Evolutionary conservation across 2,329 filamentous ascomycete genomes (phyloP).

Genomic region (Parastagonospora nodorum): DNA sequence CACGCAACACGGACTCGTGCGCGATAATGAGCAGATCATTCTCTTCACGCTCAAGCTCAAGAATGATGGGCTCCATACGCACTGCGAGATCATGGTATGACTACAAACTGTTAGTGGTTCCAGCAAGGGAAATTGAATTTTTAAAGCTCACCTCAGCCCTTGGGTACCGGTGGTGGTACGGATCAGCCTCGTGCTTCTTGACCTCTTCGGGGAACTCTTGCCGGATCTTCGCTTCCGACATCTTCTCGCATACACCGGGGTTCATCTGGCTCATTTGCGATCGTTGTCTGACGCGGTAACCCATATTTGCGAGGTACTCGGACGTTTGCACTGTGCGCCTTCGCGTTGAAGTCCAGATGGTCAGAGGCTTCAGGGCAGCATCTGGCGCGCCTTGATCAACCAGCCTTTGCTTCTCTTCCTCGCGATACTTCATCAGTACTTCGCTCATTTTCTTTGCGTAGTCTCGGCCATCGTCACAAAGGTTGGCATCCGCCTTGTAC

Average conservation of each 20-base stretch:
- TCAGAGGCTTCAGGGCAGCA: constrained; percentile 75
- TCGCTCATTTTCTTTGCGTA: constrained; percentile 76
- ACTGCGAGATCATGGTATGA: constrained; percentile 99
- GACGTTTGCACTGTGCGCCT: constrained; percentile 90
- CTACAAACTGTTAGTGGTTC: constrained; percentile 52
- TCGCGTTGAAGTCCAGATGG: constrained; percentile 93
- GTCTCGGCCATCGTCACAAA: constrained; percentile 77
- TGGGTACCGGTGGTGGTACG: constrained; percentile 96
- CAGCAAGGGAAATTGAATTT: background rate
- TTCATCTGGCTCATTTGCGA: constrained; percentile 98
- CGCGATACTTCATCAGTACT: constrained; percentile 78
- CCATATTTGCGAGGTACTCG: constrained; percentile 75
- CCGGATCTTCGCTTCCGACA: constrained; percentile 82
- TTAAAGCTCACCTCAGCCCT: constrained; percentile 74
- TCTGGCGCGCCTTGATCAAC: constrained; percentile 70
- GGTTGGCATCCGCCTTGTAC: constrained; percentile 86
- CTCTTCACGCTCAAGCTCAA: constrained; percentile 94
- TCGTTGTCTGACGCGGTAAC: constrained; percentile 86
- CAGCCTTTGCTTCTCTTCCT: constrained; percentile 75
- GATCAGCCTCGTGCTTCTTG: constrained; percentile 88
- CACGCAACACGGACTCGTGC: constrained; percentile 95
- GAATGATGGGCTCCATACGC: constrained; percentile 93
- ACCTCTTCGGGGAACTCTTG: constrained; percentile 88
- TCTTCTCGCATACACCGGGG: constrained; percentile 92
- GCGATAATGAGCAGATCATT: constrained; percentile 98